phyloP scores from a whole-genome alignment of 179 eudicot genomes.

The Dionaea muscipula region DNA sequence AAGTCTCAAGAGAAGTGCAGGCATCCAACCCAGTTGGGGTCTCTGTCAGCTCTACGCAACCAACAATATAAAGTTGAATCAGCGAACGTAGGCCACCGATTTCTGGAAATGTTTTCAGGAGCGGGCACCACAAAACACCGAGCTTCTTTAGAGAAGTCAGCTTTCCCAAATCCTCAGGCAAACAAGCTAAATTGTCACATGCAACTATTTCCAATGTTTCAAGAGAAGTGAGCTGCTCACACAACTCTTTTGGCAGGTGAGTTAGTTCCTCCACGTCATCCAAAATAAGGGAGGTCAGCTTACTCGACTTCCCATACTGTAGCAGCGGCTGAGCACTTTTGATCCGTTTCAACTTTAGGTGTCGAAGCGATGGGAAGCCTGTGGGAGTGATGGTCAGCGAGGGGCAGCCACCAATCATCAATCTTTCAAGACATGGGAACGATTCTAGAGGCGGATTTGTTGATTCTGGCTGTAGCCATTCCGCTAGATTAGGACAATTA shows the following conservation, averaged over 20 bases:
- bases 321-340: background rate
- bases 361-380: background rate
- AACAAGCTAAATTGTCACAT: background rate
- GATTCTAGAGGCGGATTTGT: background rate
- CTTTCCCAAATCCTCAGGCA: background rate
- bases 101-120: background rate
- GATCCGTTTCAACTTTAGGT: background rate
- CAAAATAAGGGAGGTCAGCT: background rate
- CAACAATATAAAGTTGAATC: rapidly evolving
- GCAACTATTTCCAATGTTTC: background rate
- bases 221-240: background rate
- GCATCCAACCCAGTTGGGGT: background rate
- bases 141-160: slow-evolving; percentile 1
- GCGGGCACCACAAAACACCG: background rate
- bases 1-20: too few relatives aligned
- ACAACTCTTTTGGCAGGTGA: background rate
- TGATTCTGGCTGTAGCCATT: background rate
- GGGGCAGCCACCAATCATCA: background rate
- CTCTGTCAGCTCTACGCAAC: background rate
- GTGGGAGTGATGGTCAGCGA: background rate
- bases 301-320: background rate
- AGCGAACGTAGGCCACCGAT: background rate
- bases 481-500: background rate
- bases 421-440: background rate
- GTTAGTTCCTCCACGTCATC: background rate